These are phyloP conservation scores for Podospora pseudocomata DNA, from an alignment of 495 filamentous ascomycete species.

Conservation along the genomic window DNA sequence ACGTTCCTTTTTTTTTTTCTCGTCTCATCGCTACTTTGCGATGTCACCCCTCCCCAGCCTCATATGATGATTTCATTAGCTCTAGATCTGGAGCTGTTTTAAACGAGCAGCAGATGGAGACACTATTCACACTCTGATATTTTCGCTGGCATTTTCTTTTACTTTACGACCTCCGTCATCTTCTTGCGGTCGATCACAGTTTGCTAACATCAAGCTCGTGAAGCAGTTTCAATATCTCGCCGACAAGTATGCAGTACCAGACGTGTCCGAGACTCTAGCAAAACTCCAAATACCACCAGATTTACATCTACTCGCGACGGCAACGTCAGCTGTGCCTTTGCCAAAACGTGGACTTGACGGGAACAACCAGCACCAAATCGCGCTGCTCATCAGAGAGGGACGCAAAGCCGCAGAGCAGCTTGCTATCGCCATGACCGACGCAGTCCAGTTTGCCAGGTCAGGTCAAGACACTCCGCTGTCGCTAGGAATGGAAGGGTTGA, in stretches of 20 bases:
- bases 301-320: slow-evolving; percentile 40
- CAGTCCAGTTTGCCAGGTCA: slow-evolving; percentile 37
- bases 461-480: slow-evolving; percentile 41
- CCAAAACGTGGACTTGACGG: slow-evolving; percentile 39
- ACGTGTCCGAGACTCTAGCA: slow-evolving; percentile 51
- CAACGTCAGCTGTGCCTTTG: slow-evolving; percentile 48
- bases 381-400: slow-evolving; percentile 53
- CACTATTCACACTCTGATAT: slow-evolving; percentile 37
- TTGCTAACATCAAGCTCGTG: slow-evolving; percentile 18
- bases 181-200: slow-evolving; percentile 9
- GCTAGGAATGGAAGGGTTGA: slow-evolving; percentile 37
- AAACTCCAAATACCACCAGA: slow-evolving; percentile 55
- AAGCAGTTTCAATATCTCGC: slow-evolving; percentile 52
- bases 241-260: slow-evolving; percentile 55
- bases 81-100: slow-evolving; percentile 67
- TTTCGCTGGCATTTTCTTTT: slow-evolving; percentile 26
- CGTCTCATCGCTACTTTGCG: slow-evolving; percentile 4
- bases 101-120: slow-evolving; percentile 48
- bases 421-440: slow-evolving; percentile 37
- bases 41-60: slow-evolving; percentile 10
- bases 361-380: slow-evolving; percentile 51
- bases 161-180: slow-evolving; percentile 18
- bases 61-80: slow-evolving; percentile 61
- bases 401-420: slow-evolving; percentile 47
- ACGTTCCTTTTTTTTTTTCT: slow-evolving; percentile 22